Evolutionary conservation across 208 protist genomes (phyloP), one percentile per base, ranked within the genome.

Genomic region (Leptomonas pyrrhocoris): DNA sequence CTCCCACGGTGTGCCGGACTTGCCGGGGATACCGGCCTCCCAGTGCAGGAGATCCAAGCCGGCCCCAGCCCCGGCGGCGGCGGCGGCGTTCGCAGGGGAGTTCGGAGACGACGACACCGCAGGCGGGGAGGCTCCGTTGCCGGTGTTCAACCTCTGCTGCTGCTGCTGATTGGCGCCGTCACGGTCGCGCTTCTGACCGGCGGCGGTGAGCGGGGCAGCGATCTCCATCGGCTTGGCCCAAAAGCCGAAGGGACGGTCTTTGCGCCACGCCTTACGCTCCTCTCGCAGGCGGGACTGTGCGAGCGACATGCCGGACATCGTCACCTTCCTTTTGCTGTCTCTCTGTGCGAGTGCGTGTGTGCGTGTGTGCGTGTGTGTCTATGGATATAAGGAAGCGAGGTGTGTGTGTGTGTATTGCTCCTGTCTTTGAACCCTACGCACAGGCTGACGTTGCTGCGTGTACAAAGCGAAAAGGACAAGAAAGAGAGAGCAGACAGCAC

Each of bases 11-110:
- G 95, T 96, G 53, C 85, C 95, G 18, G 83, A 45, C 69, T 98
- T 98, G 30, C 98, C 98, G 12, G 98, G 98, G 63, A 99, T 99
- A 18, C 96, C 96, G 53, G 97, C 98, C 67, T 99, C 94, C 98
- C 98, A 99, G 43, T 92, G 73, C 45, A 99, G 86, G 12, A 99
- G 56, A 80, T 99, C 91, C 38, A 97, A 62, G 45, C 87, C 83
- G 8, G 27, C 68, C 48, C 87, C 81, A 15, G 30, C 67, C 5
- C 43, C 49, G 1, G 60, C 55, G 0, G 56, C 53, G 2, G 70
- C 55, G 12, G 45, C 50, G 5, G 50, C 48, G 6, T 64, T 46
- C 4, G 71, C 28, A n/a, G 73, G 28, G 6, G 68, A 56, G 1
- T 49, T 57, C 21, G 80, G 53, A 30, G 67, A 45, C 12, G 78